Base-by-base conservation (phyloP, 1,139 yeast genomes). In the Hansenula sp. region DNA sequence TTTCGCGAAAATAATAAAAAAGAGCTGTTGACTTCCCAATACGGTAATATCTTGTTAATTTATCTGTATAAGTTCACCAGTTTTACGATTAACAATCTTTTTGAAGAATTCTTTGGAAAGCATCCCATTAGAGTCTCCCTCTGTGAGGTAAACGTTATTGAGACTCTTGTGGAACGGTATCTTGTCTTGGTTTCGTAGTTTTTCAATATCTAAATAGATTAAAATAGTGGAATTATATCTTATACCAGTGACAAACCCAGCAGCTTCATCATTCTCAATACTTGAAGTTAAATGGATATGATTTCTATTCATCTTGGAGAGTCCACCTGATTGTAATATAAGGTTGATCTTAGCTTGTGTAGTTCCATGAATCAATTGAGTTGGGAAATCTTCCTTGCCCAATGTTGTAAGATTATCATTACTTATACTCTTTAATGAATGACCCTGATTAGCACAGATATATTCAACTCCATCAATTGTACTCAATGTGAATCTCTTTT, bases 401-500 rank as follows among this genome's bases (percentile, higher is more conserved):
- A 68, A 56, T 14, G 44, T 53, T 18, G 46, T 45, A 43, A 77
- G 58, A 12, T 66, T 69, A 29, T 74, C 74, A 14, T 72, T 71
- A 4, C 46, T 42, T 0, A 83, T 72, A 1, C 64, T 56, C 22
- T 61, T 51, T 13, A 92, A 65, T 0, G 95, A 80, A 60, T 92
- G 98, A 9, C 98, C 98, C 60, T 92, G 98, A 42, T 82, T 82
- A 2, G 98, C 98, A 56, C 97, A 78, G 13, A 92, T 83, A 29
- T 52, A 61, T 57, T 67, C 62, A 2, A 46, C 45, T 4, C 53
- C 53, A 38, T 55, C 56, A 27, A 57, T 43, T 3, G 47, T 56
- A 17, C 53, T 60, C 32, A 77, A 55, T 19, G 69, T 64, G 61
- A 81, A 92, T 44, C 98, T 62, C 52, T 81, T 71, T 61, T 92